Evolutionary conservation across 2,329 filamentous ascomycete genomes (phyloP), one percentile per base, ranked within the genome.

Genomic region (Neonectria sp.): DNA sequence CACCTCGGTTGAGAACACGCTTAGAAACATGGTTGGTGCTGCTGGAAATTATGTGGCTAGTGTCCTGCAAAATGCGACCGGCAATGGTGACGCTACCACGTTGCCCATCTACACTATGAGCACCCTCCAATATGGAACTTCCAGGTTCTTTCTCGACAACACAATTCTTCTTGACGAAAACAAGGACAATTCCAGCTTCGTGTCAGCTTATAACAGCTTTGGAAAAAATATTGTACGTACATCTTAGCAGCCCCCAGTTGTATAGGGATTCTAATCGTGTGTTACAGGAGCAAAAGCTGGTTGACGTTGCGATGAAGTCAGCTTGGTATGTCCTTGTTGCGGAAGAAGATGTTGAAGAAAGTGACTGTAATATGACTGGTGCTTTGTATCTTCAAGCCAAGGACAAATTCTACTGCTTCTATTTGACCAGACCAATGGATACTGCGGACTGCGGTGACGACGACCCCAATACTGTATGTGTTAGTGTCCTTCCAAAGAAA

Each of bases 1-100:
- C 4, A 60, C 58, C 5, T 60, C 58, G 7, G 58, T 60, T 27
- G 58, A 60, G n/a, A 60, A 60, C 17, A 60, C 58, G n/a, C 57
- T 60, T 6, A 53, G n/a, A 29, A 60, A 60, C 24, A 52, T 60
- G 31, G 57, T 60, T 25, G 57, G 57, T 24, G 46, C 29, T 12
- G 48, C 57, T 29, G 57, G 57, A 13, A 53, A 60, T 24, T 52
- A 60, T 33, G 57, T 52, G 31, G 57, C 46, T 6, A 45, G 24
- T n/a, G 40, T 60, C 27, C 45, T 60, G 31, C 29, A 51, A 29
- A 53, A 24, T 31, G 48, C 57, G 4, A 60, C 48, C 9, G 57
- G 57, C 8, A 51, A 37, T n/a, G 57, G 57, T 33, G 57, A 53
- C 9, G 24, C 33, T 13, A 21, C 24, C 3, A 43, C 25, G 6